Evolutionary conservation across 2,329 filamentous ascomycete genomes (phyloP), one percentile per base, ranked within the genome.

Genomic region (Knoxdaviesia proteae): DNA sequence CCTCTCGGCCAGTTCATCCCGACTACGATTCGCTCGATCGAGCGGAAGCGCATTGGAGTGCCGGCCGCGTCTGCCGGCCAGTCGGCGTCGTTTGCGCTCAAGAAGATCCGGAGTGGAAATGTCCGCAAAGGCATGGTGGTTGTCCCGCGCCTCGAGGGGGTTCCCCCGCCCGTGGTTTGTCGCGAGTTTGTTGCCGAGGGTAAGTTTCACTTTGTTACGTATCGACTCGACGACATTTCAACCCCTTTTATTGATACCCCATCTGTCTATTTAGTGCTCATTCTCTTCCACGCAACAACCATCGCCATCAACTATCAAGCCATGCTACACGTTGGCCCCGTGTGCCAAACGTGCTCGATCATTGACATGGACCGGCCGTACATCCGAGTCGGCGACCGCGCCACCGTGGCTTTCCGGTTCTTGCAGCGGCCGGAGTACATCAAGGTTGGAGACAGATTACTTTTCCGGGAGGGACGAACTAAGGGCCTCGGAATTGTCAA

Each of bases 61-160:
- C 84, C 86, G 0, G 84, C 80, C 1, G 88, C 84, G 34, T 83
- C 80, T 8, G 90, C 90, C 0, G 90, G 90, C 0, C 90, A 98
- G 59, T 92, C 83, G 32, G 90, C 84, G 1, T 90, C 82, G 6
- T 92, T 98, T 53, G 88, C 90, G 0, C 59, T 98, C 42, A 87
- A 90, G 50, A 80, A 86, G 48, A 71, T 96, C 3, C 76, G 86
- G 40, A 69, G 88, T 37, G 93, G 88, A 58, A 88, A 96, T 50
- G 88, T 98, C 0, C 73, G 90, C 8, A 98, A 98, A 64, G 90
- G 90, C 32, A 96, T 96, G 87, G 90, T 98, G 1, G 84, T 96
- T 5, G 65, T 98, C 32, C 82, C 86, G 38, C 92, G 87, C 56
- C 61, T 78, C 8, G 83, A 92, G 42, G 76, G 75, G 42, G 69